Evolutionary conservation across 2,329 filamentous ascomycete genomes (phyloP), one percentile per base, ranked within the genome.

Genomic region (Venturia effusa): DNA sequence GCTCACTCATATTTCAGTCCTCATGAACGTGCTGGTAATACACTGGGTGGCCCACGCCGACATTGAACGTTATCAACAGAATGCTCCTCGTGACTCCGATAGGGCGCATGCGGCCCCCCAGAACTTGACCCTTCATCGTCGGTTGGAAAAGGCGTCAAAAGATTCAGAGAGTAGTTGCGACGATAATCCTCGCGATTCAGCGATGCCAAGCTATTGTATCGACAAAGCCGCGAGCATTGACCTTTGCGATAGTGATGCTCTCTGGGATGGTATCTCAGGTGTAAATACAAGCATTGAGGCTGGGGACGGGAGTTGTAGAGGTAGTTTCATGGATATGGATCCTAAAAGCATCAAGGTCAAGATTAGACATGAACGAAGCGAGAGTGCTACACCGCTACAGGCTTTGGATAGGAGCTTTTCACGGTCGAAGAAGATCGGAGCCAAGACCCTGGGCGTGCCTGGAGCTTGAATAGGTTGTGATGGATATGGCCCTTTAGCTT

Each of bases 1-100:
- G n/a, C 41, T 11, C n/a, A n/a, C 59, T 41, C 15, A 61, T 8
- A 15, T n/a, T 30, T 11, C 60, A 84, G 83, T 86, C 19, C 77
- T 86, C 37, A 85, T 86, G 71, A 84, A 80, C 17, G 81, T 82
- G 24, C 68, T 84, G 3, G 81, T 87, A n/a, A 78, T 87, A 51
- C 84, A 86, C 67, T 87, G 84, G 84, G 79, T 85, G 51, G 79
- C 78, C 5, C 15, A 57, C 30, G n/a, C 51, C 34, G 51, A 74
- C 73, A 17, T 57, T 6, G 51, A 57, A 19, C 27, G 51, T 17
- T 1, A 32, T 22, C 30, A n/a, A 17, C 32, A 8, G 17, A 57
- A n/a, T 17, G 11, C 4, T 34, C 30, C 4, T 34, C 30, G 51
- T 13, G 5, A 34, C 15, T 19, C 51, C 15, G 51, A 34, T 5